Evolutionary conservation across 345 rosid species (phyloP).

Genomic region (Rhodamnia argentea): DNA sequence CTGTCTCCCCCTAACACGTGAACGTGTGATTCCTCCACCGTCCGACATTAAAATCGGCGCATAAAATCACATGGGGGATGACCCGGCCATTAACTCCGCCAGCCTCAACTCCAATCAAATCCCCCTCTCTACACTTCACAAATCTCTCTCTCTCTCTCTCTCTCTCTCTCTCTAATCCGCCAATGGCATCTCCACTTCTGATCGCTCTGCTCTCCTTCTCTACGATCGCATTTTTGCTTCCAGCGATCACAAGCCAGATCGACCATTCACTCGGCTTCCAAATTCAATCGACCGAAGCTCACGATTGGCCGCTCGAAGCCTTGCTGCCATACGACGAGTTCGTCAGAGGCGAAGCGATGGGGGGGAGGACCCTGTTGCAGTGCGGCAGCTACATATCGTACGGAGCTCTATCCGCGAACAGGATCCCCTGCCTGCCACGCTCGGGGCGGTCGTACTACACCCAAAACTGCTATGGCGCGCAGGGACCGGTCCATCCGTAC

Average conservation of each 20-base stretch:
- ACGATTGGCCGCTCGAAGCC: not conserved
- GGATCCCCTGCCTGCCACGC: slow-evolving; percentile 82
- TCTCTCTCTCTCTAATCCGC: not conserved
- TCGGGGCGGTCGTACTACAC: slow-evolving; percentile 92
- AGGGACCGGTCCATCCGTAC: slow-evolving; percentile 67
- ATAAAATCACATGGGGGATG: not conserved
- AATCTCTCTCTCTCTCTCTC: not conserved
- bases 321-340: not conserved
- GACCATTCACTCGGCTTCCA: not conserved
- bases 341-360: not conserved
- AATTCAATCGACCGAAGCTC: not conserved
- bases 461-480: slow-evolving; percentile 52
- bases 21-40: not conserved
- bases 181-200: not conserved
- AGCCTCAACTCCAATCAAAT: not conserved
- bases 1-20: not conserved
- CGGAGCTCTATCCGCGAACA: slow-evolving; percentile 72
- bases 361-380: not conserved
- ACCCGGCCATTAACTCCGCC: not conserved
- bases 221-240: not conserved
- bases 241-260: not conserved
- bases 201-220: not conserved
- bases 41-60: not conserved
- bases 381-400: slow-evolving; percentile 53
- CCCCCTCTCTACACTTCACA: not conserved